Base-by-base conservation (phyloP, 768 basidiomycete species). In the Suillus spraguei region DNA sequence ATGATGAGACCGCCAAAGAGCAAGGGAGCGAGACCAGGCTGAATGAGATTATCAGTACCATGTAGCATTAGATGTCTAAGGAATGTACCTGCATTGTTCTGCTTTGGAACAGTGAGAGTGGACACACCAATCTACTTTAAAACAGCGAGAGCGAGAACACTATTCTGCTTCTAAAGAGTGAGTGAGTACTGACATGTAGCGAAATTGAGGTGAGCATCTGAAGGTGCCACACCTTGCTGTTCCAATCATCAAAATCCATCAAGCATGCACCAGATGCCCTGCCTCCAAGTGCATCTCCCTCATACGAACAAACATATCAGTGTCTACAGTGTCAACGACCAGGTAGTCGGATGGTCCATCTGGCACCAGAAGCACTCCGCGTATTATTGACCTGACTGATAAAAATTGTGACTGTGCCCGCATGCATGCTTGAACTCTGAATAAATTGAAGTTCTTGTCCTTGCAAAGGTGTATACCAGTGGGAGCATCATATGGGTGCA, bases 261-360 rank as follows among this genome's bases (percentile, higher is more conserved):
- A 46, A 46, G n/a, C n/a, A 22, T 10, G 10, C 44, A 46, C 44
- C n/a, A 46, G n/a, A 46, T 46, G 44, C 9, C 20, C 44, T 46
- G n/a, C n/a, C 44, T 46, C n/a, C 44, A 46, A 46, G 44, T 46
- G 44, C 44, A 46, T 46, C 44, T 22, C n/a, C 44, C n/a, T 46
- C 44, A 63, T 39, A 16, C 28, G 24, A 33, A 64, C 16, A 38
- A 72, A 74, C 73, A 75, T 72, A 60, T 78, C 75, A 17, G 59
- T 56, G 64, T 78, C 77, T 16, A 73, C 46, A 28, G 67, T 41
- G 60, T 78, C 76, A 38, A 72, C 61, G 5, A 78, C 66, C 13
- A 76, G 54, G 38, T 32, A 74, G 32, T 76, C 70, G 2, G 13
- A 46, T 22, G 1, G 66, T 69, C n/a, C n/a, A n/a, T n/a, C n/a